Evolutionary conservation across 805 yeast genomes (phyloP).

Genomic region (Jamesozyma lodderae): DNA sequence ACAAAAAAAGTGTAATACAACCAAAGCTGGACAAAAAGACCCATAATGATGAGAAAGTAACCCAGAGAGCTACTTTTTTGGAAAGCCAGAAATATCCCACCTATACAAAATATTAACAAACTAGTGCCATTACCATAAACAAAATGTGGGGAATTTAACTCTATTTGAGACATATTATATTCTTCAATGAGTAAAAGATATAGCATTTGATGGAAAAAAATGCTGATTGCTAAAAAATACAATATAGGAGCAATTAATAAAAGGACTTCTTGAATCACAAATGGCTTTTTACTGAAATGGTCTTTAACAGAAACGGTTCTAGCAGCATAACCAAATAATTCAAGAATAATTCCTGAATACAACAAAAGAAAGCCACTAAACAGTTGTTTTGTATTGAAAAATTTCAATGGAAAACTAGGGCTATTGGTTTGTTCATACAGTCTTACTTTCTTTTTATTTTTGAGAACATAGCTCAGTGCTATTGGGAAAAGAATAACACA

Average conservation of each 20-base stretch:
- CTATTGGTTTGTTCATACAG: too few species aligned
- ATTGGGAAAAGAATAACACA: too few species aligned
- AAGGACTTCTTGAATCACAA: constrained; percentile 21
- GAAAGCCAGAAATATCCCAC: constrained; percentile 28
- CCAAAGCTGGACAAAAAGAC: constrained; percentile 28
- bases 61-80: constrained; percentile 11
- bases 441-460: too few species aligned
- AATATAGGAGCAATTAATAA: constrained; percentile 29
- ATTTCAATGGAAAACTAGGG: too few species aligned
- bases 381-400: too few species aligned
- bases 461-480: too few species aligned
- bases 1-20: constrained; percentile 25
- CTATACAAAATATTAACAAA: constrained; percentile 26
- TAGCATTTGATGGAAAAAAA: constrained; percentile 25
- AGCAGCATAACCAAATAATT: constrained; percentile 22
- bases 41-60: constrained; percentile 21
- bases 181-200: constrained; percentile 12
- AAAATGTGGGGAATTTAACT: constrained; percentile 23
- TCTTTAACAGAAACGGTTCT: constrained; percentile 15
- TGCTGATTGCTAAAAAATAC: constrained; percentile 28
- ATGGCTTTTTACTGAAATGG: constrained; percentile 11
- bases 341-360: too few species aligned
- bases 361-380: too few species aligned
- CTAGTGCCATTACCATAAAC: constrained; percentile 27
- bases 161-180: constrained; percentile 15